These are phyloP conservation scores for Trichoderma virens DNA, from an alignment of 495 filamentous ascomycete species.

Conservation along the genomic window DNA sequence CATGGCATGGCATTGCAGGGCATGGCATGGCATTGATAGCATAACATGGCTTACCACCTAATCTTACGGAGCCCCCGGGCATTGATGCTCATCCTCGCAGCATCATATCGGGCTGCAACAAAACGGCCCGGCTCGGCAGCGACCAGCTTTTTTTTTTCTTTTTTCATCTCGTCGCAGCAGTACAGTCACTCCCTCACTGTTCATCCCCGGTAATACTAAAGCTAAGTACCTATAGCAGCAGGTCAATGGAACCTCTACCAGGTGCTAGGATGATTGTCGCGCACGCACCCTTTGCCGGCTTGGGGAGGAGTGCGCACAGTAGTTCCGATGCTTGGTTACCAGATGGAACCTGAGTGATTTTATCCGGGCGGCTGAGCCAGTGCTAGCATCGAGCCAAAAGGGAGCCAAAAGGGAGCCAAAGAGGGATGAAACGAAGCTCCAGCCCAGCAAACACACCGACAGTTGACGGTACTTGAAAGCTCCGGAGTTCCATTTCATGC, in stretches of 20 bases:
- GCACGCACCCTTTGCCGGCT: not conserved
- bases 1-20: too few species aligned
- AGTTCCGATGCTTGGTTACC: not conserved
- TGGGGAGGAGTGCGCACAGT: slow-evolving; percentile 8
- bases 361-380: not conserved
- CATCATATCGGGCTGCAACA: not conserved
- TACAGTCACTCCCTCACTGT: too few species aligned
- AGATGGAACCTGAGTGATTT: slow-evolving; percentile 9
- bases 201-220: too few species aligned
- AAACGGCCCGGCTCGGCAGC: slow-evolving; percentile 1
- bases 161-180: not conserved
- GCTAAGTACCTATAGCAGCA: too few species aligned
- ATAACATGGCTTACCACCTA: not conserved
- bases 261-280: not conserved
- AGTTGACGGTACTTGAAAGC: too few species aligned
- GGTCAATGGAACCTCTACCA: not conserved
- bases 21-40: not conserved
- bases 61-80: not conserved
- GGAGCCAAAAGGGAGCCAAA: not conserved
- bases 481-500: too few species aligned
- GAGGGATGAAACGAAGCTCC: too few species aligned
- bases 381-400: not conserved
- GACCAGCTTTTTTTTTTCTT: too few species aligned
- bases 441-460: too few species aligned
- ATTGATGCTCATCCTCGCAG: not conserved